These are phyloP conservation scores for Phytopythium cucurbitacearum DNA, from an alignment of 352 stramenopile genomes.

Conservation along the genomic window DNA sequence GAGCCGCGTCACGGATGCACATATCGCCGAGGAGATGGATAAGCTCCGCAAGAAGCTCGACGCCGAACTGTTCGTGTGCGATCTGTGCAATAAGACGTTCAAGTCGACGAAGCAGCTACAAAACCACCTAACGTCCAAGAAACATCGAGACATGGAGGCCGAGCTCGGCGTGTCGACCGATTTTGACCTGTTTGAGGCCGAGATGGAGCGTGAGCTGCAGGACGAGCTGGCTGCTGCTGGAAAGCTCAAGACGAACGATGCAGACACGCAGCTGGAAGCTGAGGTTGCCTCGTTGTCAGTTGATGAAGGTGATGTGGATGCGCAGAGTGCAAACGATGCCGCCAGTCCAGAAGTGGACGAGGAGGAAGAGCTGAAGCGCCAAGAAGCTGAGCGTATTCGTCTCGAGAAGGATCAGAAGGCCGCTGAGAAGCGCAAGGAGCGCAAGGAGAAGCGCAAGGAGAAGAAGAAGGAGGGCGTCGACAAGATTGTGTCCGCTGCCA, in stretches of 20 bases:
- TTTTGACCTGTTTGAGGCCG: conserved; percentile 50
- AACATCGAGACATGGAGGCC: conserved; percentile 72
- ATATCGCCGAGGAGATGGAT: conserved; percentile 65
- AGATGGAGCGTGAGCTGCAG: conserved; percentile 52
- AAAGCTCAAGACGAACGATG: conserved; percentile 20
- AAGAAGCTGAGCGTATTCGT: conserved; percentile 43
- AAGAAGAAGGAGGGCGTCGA: conserved; percentile 79
- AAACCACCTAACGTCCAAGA: conserved; percentile 79
- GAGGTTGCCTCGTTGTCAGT: background rate
- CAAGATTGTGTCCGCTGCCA: conserved; percentile 45
- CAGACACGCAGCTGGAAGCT: background rate
- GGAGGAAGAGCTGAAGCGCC: conserved; percentile 21
- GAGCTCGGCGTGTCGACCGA: conserved; percentile 63
- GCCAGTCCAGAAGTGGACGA: conserved; percentile 18
- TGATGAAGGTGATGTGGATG: background rate
- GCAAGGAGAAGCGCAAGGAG: conserved; percentile 79
- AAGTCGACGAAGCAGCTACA: conserved; percentile 80
- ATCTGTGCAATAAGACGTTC: conserved; percentile 82
- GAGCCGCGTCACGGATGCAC: conserved; percentile 40
- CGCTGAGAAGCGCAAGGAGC: conserved; percentile 70
- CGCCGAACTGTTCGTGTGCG: conserved; percentile 61
- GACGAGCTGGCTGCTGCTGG: conserved; percentile 45
- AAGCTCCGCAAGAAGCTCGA: conserved; percentile 66
- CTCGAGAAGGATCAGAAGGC: conserved; percentile 76
- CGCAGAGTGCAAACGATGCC: background rate